phyloP scores from a whole-genome alignment of 2,329 filamentous ascomycete genomes.

The Paracorniculantispora psalliotae region DNA sequence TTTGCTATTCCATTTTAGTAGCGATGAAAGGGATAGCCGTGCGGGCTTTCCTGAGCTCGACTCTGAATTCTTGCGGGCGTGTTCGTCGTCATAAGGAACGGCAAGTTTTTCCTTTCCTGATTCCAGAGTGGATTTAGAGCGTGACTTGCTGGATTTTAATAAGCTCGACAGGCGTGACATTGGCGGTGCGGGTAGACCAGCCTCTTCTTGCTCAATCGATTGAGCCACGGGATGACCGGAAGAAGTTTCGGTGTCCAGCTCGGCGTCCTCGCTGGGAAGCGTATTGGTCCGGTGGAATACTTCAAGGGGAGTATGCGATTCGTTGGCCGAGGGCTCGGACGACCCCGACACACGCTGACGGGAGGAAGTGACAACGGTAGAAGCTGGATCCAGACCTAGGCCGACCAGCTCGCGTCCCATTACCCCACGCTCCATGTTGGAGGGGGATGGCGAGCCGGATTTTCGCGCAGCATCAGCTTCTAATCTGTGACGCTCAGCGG shows the following conservation, averaged over 20 bases:
- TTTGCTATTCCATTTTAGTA: conserved; percentile 67
- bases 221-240: neutral
- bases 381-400: conserved; percentile 52
- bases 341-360: conserved; percentile 35
- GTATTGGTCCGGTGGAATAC: conserved; percentile 28
- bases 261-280: conserved; percentile 18
- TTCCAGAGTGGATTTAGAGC: conserved; percentile 45
- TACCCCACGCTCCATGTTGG: conserved; percentile 56
- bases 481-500: conserved; percentile 61
- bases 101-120: conserved; percentile 35
- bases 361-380: conserved; percentile 52
- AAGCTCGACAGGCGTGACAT: conserved; percentile 32
- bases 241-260: conserved; percentile 15
- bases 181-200: conserved; percentile 20
- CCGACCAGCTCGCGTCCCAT: conserved; percentile 54
- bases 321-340: conserved; percentile 21
- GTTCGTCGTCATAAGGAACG: conserved; percentile 44
- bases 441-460: conserved; percentile 45
- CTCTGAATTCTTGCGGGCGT: conserved; percentile 50
- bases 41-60: conserved; percentile 39
- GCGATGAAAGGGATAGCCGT: conserved; percentile 59
- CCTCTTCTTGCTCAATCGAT: conserved; percentile 10
- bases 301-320: conserved; percentile 21
- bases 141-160: conserved; percentile 42
- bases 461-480: conserved; percentile 52